Evolutionary conservation across 2,329 filamentous ascomycete species (phyloP).

Genomic region (Xylariomycetidae sp.): DNA sequence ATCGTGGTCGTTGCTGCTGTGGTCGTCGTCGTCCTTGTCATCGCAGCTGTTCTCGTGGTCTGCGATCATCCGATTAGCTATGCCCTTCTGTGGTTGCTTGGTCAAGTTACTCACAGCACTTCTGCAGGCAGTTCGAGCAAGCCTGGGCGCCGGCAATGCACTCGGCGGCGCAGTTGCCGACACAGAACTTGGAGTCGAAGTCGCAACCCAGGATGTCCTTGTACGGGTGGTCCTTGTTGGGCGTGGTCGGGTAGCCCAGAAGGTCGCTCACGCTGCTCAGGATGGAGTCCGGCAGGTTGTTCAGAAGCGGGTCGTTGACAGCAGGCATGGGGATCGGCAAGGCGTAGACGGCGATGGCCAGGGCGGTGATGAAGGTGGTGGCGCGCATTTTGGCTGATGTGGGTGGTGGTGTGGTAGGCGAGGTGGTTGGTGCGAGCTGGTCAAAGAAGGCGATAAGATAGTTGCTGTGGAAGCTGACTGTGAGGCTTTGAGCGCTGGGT

Average conservation of each 20-base stretch:
- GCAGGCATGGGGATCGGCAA: conserved; percentile 7
- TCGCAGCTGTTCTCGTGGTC: not conserved
- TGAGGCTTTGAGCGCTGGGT: no score
- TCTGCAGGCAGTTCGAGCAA: conserved; percentile 11
- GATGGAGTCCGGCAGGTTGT: conserved; percentile 7
- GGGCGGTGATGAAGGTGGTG: conserved; percentile 11
- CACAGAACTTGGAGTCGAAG: conserved; percentile 8
- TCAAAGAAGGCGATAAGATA: not conserved
- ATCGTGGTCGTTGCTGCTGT: not conserved
- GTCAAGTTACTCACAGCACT: conserved; percentile 10
- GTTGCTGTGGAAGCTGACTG: no score
- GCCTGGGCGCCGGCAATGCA: conserved; percentile 6
- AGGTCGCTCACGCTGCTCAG: conserved; percentile 8
- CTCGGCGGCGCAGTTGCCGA: conserved; percentile 8
- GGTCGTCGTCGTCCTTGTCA: not conserved
- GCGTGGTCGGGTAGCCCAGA: conserved; percentile 6
- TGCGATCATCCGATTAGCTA: conserved; percentile 3
- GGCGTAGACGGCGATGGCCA: conserved; percentile 10
- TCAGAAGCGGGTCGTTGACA: conserved; percentile 4
- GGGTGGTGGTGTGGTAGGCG: not conserved
- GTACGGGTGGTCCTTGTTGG: not conserved
- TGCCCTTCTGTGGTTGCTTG: not conserved
- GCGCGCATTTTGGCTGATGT: conserved; percentile 15
- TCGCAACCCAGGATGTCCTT: conserved; percentile 2
- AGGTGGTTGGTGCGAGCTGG: not conserved